Evolutionary conservation across 2,329 filamentous ascomycete genomes (phyloP), one percentile per base, ranked within the genome.

Genomic region (Gnomoniopsis smithogilvyi): DNA sequence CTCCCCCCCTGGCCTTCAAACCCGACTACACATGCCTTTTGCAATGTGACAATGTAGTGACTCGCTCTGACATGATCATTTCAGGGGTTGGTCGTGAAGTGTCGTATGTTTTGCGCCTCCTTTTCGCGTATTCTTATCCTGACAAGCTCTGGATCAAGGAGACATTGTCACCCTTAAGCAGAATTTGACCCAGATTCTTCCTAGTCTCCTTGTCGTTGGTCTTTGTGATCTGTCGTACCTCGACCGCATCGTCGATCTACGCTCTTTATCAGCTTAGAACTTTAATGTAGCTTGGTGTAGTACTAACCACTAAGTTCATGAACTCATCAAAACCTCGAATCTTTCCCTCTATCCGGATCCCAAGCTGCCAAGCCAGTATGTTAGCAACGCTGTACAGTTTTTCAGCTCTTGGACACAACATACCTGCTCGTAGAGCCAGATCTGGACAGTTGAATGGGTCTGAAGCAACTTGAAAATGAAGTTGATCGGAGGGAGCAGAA

Each of bases 311-410:
- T 52, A 99, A 81, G 78, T 99, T 99, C 93, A 99, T 97, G 78
- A 98, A 99, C 76, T 99, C 95, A 73, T 99, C 95, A 67, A 99
- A 99, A 15, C 95, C 93, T 70, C 95, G 86, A 66, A 99, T 96
- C 78, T 94, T 96, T 63, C 95, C 95, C 78, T 98, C 93, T 70
- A 99, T 97, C 62, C 95, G 84, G 70, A 96, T 93, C 15, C 88
- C 87, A 56, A 98, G 80, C 81, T 62, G 24, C 41, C 53, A 30
- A 10, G 26, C 19, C 4, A 15, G n/a, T 24, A 34, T 17, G 48
- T 62, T 22, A 62, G 56, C n/a, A 10, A 2, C 36, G 12, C 12
- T 30, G 19, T 22, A 26, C 17, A 41, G 3, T 15, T 8, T 22
- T 41, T n/a, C 7, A 10, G n/a, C 2, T 7, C 17, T 50, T 8